phyloP scores from a whole-genome alignment of 2,329 filamentous ascomycete genomes.

The Aspergillus piperis region DNA sequence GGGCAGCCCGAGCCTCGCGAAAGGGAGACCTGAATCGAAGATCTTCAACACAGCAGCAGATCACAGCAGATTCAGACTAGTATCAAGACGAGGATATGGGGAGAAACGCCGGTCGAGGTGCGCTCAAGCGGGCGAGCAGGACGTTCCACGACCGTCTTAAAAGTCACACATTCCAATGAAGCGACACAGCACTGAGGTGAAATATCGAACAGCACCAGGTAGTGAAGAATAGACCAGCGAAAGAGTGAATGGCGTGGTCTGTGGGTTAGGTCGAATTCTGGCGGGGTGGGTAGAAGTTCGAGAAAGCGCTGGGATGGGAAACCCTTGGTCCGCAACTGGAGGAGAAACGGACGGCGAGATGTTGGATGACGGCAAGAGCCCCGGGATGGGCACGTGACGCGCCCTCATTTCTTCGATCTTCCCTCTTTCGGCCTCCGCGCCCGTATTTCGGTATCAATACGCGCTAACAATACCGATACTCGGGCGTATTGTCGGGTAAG shows the following conservation, averaged over 20 bases:
- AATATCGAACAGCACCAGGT: conserved; percentile 15
- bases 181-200: conserved; percentile 16
- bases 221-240: conserved; percentile 16
- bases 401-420: conserved; percentile 18
- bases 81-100: conserved; percentile 15
- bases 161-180: conserved; percentile 37
- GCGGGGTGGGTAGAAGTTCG: conserved; percentile 18
- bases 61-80: conserved; percentile 16
- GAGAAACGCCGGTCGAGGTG: conserved; percentile 31
- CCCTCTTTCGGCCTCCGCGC: conserved; percentile 8
- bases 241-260: background rate
- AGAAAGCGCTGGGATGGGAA: conserved; percentile 21
- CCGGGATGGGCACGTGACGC: conserved; percentile 29
- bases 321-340: conserved; percentile 27
- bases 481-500: background rate
- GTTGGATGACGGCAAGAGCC: conserved; percentile 36
- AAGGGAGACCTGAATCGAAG: conserved; percentile 10
- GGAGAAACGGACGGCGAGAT: conserved; percentile 25
- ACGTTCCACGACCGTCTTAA: conserved; percentile 35
- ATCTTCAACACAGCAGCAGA: conserved; percentile 13
- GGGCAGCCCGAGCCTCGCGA: conserved; percentile 15
- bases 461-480: background rate
- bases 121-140: conserved; percentile 38
- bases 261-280: conserved; percentile 19
- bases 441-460: conserved; percentile 1